A percentile compares a stretch with the other conserved stretches of the same genome.
These are phyloP conservation scores for Graphiopsis chlorocephala DNA, from an alignment of 2,329 filamentous ascomycete genomes.

Conservation along the genomic window DNA sequence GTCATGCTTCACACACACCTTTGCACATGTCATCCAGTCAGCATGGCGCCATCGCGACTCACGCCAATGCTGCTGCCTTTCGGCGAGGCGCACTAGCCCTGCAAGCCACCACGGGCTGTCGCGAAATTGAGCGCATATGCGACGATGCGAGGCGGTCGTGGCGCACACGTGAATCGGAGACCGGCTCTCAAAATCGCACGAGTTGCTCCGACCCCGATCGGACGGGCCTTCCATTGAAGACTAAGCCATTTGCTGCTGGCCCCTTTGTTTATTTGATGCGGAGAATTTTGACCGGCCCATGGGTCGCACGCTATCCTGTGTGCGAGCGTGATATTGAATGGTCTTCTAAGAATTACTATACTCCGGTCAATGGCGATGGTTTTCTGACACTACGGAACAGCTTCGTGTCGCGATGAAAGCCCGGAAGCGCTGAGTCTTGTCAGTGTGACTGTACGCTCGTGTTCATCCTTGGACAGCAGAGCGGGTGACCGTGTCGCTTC, in stretches of 20 bases:
- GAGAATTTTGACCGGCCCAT: not conserved
- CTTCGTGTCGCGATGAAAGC: not conserved
- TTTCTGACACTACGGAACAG: not conserved
- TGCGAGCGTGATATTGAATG: not conserved
- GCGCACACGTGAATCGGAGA: not conserved
- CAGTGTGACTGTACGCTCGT: not conserved
- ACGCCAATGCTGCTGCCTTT: conserved; percentile 7
- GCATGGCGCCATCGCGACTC: not conserved
- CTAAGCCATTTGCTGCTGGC: not conserved
- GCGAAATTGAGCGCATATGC: conserved; percentile 1
- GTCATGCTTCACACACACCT: not conserved
- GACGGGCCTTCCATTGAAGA: not conserved
- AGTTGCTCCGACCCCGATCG: conserved; percentile 1
- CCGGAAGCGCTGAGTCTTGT: not conserved
- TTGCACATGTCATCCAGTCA: not conserved
- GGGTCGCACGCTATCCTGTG: not conserved
- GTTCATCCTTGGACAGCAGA: not conserved
- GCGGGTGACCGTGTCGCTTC: not conserved
- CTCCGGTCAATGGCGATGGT: not conserved
- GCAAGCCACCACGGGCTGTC: not conserved
- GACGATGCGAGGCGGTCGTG: not conserved
- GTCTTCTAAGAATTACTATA: not conserved
- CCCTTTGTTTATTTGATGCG: not conserved
- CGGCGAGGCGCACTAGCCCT: not conserved
- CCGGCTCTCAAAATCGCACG: not conserved